These are phyloP conservation scores for Lactarius akahatsu DNA, from an alignment of 768 basidiomycete genomes.

Conservation along the genomic window DNA sequence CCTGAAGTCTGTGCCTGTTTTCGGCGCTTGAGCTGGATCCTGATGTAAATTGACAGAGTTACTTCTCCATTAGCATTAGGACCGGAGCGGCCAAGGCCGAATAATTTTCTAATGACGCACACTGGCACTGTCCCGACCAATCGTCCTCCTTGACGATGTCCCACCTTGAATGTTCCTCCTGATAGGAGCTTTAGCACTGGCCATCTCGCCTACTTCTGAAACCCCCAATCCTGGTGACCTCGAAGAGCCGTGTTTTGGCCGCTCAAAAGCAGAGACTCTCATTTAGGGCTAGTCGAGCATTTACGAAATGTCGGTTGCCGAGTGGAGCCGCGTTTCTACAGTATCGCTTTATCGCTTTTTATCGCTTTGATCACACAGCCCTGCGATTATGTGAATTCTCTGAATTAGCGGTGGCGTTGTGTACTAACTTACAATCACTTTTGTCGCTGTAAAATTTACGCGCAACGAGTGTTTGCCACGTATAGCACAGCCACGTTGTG, in stretches of 20 bases:
- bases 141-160: not conserved
- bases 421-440: not conserved
- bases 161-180: not conserved
- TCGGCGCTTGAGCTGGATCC: conserved; percentile 1
- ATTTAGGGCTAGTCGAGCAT: not conserved
- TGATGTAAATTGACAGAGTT: not conserved
- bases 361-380: not conserved
- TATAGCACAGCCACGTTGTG: not conserved
- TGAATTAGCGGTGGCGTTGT: not conserved
- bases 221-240: too few species aligned
- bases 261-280: too few species aligned
- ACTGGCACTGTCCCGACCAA: not conserved
- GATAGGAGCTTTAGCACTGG: not conserved
- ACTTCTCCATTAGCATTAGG: not conserved
- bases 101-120: not conserved
- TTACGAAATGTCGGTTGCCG: conserved; percentile 1
- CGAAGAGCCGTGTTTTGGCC: too few species aligned
- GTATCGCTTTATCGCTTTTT: not conserved
- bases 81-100: conserved; percentile 1
- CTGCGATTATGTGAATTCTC: conserved; percentile 1
- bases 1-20: not conserved
- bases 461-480: not conserved
- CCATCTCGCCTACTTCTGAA: too few species aligned
- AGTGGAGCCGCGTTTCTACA: not conserved
- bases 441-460: not conserved